phyloP scores from a whole-genome alignment of 768 basidiomycete species.

The Podaxis sp. region DNA sequence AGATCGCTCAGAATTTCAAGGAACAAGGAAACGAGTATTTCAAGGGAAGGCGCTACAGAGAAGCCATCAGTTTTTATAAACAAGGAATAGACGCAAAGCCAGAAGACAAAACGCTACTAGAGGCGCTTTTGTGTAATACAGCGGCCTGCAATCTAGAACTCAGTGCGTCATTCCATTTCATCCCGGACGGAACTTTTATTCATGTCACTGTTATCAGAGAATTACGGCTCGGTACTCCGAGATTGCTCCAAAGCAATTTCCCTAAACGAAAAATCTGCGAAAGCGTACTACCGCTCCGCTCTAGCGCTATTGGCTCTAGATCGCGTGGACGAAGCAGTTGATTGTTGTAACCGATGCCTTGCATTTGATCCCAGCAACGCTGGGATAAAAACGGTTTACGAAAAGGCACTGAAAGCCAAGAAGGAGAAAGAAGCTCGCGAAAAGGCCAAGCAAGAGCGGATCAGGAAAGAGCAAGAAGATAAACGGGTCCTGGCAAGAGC shows the following conservation, averaged over 20 bases:
- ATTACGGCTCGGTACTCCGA: conserved; percentile 80
- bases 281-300: conserved; percentile 86
- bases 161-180: conserved; percentile 43
- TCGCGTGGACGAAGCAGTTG: conserved; percentile 76
- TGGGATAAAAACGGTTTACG: conserved; percentile 47
- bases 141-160: conserved; percentile 93
- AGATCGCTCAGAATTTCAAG: conserved; percentile 90
- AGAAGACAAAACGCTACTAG: conserved; percentile 51
- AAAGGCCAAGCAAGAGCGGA: conserved; percentile 45
- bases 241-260: conserved; percentile 78
- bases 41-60: conserved; percentile 79
- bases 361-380: conserved; percentile 56
- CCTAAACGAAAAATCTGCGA: conserved; percentile 64
- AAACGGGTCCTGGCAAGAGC: conserved; percentile 54
- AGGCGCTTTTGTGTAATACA: conserved; percentile 81
- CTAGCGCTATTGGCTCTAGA: conserved; percentile 73
- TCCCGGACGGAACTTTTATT: conserved; percentile 7
- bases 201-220: conserved; percentile 49
- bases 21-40: conserved; percentile 96
- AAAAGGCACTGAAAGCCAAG: conserved; percentile 45
- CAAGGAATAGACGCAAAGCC: conserved; percentile 88
- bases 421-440: conserved; percentile 50
- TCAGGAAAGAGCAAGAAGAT: conserved; percentile 49
- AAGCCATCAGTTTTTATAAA: conserved; percentile 87
- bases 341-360: conserved; percentile 75